Evolutionary conservation across 768 basidiomycete species (phyloP), one percentile per base, ranked within the genome.

Genomic region (Russula sp.): DNA sequence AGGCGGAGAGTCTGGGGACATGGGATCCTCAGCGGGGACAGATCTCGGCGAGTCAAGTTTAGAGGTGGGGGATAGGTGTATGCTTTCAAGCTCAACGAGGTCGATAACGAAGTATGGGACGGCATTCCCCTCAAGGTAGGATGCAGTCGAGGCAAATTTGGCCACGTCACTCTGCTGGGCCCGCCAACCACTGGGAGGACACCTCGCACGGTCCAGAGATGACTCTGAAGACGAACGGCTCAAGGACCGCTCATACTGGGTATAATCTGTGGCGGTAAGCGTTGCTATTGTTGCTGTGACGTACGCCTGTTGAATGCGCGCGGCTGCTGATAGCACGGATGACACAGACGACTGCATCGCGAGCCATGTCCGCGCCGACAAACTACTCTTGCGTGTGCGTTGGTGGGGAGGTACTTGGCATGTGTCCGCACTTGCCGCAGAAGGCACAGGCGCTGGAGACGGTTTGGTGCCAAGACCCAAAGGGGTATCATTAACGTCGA

Each of bases 281-380:
- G 78, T 71, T 71, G 82, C 82, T 70, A 81, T 72, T 6, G 84
- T 78, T 37, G 82, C 80, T 50, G 76, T 73, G 63, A 86, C 78
- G 66, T 85, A 87, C 40, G 80, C 82, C 20, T 75, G 76, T 71
- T 87, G 85, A 68, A 87, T 75, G 11, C 79, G 79, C 62, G 78
- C 79, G 40, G 63, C 66, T 57, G 49, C 59, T 55, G 52, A 68
- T 45, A 54, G 45, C 50, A 54, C 52, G 20, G 55, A 70, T 51
- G 55, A 54, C 50, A 52, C 57, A 51, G 49, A 65, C 44, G 55
- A 63, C 49, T 37, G 68, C 53, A 60, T 49, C 22, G 59, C 50
- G 42, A 35, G 18, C 57, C 61, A 57, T 16, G 59, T 62, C 54
- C 61, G 49, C 31, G 7, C 13, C n/a, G 53, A 49, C n/a, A 62